A percentile compares a stretch with the other conserved stretches of the same genome.
Conservation (phyloP, 805 yeast genomes). For the Ogataea thermomethanolica region DNA sequence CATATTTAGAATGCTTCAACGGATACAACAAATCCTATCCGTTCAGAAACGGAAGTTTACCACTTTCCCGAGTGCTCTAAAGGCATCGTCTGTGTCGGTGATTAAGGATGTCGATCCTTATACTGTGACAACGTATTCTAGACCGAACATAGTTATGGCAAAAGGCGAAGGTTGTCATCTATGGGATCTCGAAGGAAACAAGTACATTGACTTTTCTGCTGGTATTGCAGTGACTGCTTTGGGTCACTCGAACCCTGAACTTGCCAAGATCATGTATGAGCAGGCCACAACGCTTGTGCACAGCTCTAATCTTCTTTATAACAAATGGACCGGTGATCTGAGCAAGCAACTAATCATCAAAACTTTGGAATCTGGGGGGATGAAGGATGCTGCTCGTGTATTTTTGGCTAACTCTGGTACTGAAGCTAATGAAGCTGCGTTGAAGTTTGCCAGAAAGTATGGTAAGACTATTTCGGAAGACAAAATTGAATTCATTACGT, state of each 20-base stretch:
- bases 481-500: slow-evolving; percentile 80
- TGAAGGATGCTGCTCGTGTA: slow-evolving; percentile 74
- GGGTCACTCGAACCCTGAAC: slow-evolving; percentile 79
- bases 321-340: slow-evolving; percentile 78
- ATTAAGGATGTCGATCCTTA: slow-evolving; percentile 48
- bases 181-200: slow-evolving; percentile 74
- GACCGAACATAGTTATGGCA: slow-evolving; percentile 72
- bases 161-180: slow-evolving; percentile 79
- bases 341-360: slow-evolving; percentile 65
- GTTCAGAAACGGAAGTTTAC: slow-evolving; percentile 13
- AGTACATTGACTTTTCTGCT: slow-evolving; percentile 87
- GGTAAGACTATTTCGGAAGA: slow-evolving; percentile 54
- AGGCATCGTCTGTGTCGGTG: slow-evolving; percentile 31
- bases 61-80: slow-evolving; percentile 2
- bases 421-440: slow-evolving; percentile 57
- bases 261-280: slow-evolving; percentile 65
- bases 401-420: slow-evolving; percentile 59
- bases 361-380: slow-evolving; percentile 73
- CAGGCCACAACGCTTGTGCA: slow-evolving; percentile 77
- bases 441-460: slow-evolving; percentile 69
- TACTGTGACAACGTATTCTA: slow-evolving; percentile 74
- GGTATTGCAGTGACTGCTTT: slow-evolving; percentile 97
- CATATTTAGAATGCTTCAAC: slow-evolving; percentile 6
- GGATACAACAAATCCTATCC: not conserved
- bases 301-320: slow-evolving; percentile 81